A percentile compares a stretch with the other conserved stretches of the same genome.
Conservation (phyloP, 495 filamentous ascomycete species). For the Cryomyces minteri region DNA sequence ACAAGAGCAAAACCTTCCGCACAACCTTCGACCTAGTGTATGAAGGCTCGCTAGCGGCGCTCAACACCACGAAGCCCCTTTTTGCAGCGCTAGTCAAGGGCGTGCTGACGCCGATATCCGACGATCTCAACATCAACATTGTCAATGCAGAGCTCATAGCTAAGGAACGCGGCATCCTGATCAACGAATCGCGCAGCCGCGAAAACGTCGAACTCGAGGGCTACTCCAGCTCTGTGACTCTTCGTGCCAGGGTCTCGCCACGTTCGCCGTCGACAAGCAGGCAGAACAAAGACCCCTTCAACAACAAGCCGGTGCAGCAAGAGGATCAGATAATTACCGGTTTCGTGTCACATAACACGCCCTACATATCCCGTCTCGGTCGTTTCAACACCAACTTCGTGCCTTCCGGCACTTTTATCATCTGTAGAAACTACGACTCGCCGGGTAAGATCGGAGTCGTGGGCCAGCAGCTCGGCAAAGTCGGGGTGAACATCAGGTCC, state of each 20-base stretch:
- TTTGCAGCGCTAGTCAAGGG: conserved; percentile 55
- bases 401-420: conserved; percentile 42
- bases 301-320: conserved; percentile 7
- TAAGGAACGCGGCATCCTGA: conserved; percentile 46
- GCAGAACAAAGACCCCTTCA: conserved; percentile 7
- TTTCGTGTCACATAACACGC: conserved; percentile 36
- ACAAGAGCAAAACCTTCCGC: conserved; percentile 20
- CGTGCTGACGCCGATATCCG: conserved; percentile 38
- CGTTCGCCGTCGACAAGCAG: neutral
- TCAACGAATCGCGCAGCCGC: conserved; percentile 43
- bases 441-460: conserved; percentile 59
- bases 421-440: conserved; percentile 53
- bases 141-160: conserved; percentile 54
- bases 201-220: conserved; percentile 27
- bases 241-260: conserved; percentile 16
- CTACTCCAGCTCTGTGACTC: conserved; percentile 43
- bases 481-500: conserved; percentile 49
- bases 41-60: conserved; percentile 40
- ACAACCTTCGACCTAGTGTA: conserved; percentile 52
- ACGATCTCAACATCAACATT: conserved; percentile 49
- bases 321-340: conserved; percentile 43
- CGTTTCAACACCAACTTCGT: conserved; percentile 44
- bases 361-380: conserved; percentile 45
- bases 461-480: conserved; percentile 38
- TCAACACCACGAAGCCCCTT: conserved; percentile 48